Evolutionary conservation across 2,329 filamentous ascomycete species (phyloP), one percentile per base, ranked within the genome.

Genomic region (Boeremia lycopersici): DNA sequence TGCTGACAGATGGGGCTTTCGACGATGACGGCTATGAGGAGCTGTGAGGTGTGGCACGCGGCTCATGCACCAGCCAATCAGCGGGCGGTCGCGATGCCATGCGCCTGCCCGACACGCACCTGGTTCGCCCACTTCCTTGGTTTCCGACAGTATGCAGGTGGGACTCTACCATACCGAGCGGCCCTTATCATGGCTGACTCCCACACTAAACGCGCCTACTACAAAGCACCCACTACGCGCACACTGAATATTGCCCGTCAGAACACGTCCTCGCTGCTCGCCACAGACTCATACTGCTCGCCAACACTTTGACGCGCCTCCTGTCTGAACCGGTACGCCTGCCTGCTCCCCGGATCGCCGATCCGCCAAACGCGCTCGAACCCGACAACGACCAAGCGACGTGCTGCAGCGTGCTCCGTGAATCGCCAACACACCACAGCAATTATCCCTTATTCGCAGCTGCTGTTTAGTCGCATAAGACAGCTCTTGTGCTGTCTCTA

Each of bases 341-440:
- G 46, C 52, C 47, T 42, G 46, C 52, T 55, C 52, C 52, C 52
- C 52, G 46, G 52, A 55, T 55, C 65, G 70, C 65, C 68, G 68
- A 73, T 73, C 67, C 30, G 33, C 52, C 46, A 45, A 46, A 55
- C 52, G 46, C 52, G 52, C 52, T 55, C 52, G 52, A 49, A 49
- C 52, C 52, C 45, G 25, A 9, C 41, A 5, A 49, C 52, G 52
- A 55, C 33, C 52, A 42, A 55, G 52, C 36, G 36, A 12, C 52
- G 41, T 53, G 60, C 70, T 70, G 69, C 69, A 72, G 63, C 69
- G 69, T 69, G 65, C 61, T 58, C 56, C 41, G 26, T 46, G 52
- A 55, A 47, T 33, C 42, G 52, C 52, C 61, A 59, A 53, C 63
- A 60, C 51, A 53, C 50, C 30, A 55, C 58, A 58, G 47, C 52